Evolutionary conservation across 352 stramenopile genomes (phyloP).

Genomic region (Pythium periplocum): DNA sequence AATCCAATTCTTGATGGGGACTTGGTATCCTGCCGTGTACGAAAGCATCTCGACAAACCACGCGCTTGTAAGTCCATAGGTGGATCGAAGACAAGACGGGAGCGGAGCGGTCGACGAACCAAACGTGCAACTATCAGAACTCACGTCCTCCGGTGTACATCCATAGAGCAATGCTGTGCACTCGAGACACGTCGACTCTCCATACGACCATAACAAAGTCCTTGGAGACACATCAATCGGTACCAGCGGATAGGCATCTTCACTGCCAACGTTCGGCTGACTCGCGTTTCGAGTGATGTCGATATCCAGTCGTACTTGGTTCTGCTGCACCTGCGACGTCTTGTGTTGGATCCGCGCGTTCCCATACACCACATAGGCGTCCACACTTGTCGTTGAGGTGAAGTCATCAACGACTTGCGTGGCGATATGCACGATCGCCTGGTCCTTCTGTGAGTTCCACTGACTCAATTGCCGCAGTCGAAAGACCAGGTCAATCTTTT

Average conservation of each 20-base stretch:
- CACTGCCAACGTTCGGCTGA: constrained; percentile 11
- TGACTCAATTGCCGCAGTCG: constrained; percentile 31
- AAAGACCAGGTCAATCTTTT: constrained; percentile 23
- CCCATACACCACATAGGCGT: constrained; percentile 26
- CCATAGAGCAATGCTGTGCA: constrained; percentile 9
- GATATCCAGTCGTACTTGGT: constrained; percentile 19
- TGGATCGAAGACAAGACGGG: constrained; percentile 2
- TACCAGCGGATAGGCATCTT: constrained; percentile 22
- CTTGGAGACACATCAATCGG: neutral
- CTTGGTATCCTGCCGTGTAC: neutral
- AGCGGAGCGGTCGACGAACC: constrained; percentile 5
- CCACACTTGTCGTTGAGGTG: constrained; percentile 8
- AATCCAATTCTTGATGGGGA: neutral
- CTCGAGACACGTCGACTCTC: constrained; percentile 7
- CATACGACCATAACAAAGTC: neutral
- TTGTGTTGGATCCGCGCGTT: constrained; percentile 18
- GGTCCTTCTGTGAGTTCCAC: constrained; percentile 16
- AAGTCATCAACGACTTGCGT: constrained; percentile 2
- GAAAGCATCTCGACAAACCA: constrained; percentile 3
- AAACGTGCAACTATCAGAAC: constrained; percentile 10
- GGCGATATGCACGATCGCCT: constrained; percentile 24
- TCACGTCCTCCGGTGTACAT: constrained; percentile 6
- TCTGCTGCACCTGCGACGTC: constrained; percentile 3
- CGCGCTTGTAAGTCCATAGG: neutral
- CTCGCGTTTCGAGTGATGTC: constrained; percentile 13